Evolutionary conservation across 176 grass and related monocot genomes (phyloP).

Genomic region (Eleusine indica): DNA sequence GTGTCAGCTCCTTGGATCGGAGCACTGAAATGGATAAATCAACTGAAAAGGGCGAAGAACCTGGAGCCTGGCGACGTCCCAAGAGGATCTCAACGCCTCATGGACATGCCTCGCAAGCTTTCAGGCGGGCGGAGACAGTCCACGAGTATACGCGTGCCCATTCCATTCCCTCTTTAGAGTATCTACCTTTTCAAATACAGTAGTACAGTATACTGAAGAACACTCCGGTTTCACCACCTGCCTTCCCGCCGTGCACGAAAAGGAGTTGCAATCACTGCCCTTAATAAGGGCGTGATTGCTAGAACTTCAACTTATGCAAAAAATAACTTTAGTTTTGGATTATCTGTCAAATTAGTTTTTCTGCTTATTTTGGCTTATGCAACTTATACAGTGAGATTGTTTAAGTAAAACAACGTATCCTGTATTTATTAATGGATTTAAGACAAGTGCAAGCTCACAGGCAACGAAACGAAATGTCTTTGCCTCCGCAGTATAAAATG

Average conservation of each 20-base stretch:
- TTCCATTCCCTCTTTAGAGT: not conserved
- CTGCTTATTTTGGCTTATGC: too few species aligned
- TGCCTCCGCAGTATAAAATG: too few species aligned
- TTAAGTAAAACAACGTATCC: too few species aligned
- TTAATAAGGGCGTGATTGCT: too few species aligned
- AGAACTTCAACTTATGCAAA: too few species aligned
- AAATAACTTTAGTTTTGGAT: too few species aligned
- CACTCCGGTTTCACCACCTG: not conserved
- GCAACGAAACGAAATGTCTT: too few species aligned
- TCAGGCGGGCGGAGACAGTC: constrained; percentile 31
- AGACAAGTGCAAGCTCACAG: too few species aligned
- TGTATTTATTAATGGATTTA: too few species aligned
- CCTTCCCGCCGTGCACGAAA: constrained; percentile 1
- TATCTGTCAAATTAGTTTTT: too few species aligned
- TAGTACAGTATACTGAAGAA: not conserved
- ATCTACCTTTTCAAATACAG: not conserved
- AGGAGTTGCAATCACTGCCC: constrained; percentile 8
- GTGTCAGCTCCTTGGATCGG: not conserved
- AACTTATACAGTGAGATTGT: too few species aligned
- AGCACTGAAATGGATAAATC: not conserved
- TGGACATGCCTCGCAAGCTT: constrained; percentile 39
- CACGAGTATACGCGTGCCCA: not conserved
- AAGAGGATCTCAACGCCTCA: not conserved
- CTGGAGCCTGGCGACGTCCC: constrained; percentile 76
- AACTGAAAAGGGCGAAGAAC: constrained; percentile 9